These are phyloP conservation scores for Rhizoclosmatium globosum DNA, from an alignment of 192 early-diverging fungal species.

Conservation along the genomic window DNA sequence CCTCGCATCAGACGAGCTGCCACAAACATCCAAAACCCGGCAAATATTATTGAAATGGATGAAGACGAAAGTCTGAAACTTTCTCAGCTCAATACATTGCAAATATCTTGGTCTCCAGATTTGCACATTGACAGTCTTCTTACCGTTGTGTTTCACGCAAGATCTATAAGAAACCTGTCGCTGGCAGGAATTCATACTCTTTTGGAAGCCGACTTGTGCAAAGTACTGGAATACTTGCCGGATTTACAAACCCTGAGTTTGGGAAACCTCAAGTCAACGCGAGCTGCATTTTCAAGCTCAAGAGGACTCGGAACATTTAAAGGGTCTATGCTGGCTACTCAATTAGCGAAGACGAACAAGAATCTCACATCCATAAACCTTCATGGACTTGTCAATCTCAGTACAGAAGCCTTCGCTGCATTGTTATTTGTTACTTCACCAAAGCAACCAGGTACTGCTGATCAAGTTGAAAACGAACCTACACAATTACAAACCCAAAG, in stretches of 20 bases:
- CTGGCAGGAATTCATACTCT: conserved; percentile 21
- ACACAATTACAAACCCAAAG: not conserved
- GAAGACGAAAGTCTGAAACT: not conserved
- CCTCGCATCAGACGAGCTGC: not conserved
- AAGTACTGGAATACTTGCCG: not conserved
- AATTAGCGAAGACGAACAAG: not conserved
- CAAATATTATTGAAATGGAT: not conserved
- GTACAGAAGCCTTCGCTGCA: conserved; percentile 4
- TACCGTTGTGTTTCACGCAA: not conserved
- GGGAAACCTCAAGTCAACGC: conserved; percentile 20
- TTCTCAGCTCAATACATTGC: not conserved
- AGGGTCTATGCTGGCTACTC: conserved; percentile 6
- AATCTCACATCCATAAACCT: conserved; percentile 14
- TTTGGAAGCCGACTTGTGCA: conserved; percentile 17
- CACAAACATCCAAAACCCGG: not conserved
- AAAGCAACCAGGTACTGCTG: not conserved
- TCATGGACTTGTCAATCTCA: conserved; percentile 8
- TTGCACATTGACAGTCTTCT: not conserved
- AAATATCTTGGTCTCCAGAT: conserved; percentile 22
- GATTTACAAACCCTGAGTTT: not conserved
- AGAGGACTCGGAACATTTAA: conserved; percentile 14
- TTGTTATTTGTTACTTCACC: conserved; percentile 2
- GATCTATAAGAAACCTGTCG: not conserved
- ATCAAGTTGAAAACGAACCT: not conserved
- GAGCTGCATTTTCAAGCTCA: conserved; percentile 30